phyloP scores from a whole-genome alignment of 106 monocot species.

The Dendrobium catenatum region DNA sequence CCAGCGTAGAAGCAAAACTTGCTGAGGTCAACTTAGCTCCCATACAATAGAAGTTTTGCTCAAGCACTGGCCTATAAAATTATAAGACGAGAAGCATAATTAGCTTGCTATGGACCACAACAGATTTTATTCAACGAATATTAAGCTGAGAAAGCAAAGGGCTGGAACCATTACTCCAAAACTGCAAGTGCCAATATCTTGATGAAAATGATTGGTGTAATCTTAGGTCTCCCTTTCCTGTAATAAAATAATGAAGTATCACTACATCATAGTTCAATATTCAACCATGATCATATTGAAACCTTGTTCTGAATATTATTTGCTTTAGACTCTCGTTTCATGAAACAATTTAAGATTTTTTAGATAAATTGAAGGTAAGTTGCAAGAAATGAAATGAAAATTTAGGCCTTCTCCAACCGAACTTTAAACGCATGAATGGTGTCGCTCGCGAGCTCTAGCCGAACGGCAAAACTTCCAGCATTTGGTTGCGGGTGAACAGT shows the following conservation, averaged over 20 bases:
- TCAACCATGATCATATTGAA: too few relatives aligned
- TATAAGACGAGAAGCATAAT: background rate
- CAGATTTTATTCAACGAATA: background rate
- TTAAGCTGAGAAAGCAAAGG: background rate
- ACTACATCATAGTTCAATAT: background rate
- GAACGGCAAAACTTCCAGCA: too few relatives aligned
- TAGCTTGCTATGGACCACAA: background rate
- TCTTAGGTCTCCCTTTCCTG: conserved; percentile 79
- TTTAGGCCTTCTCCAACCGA: background rate
- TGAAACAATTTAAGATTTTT: background rate
- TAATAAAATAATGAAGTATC: background rate
- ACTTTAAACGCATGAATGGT: too few relatives aligned
- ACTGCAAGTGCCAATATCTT: conserved; percentile 56
- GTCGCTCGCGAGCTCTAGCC: too few relatives aligned
- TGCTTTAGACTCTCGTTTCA: background rate
- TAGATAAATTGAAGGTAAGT: background rate
- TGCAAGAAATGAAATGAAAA: background rate
- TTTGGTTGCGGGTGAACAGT: too few relatives aligned
- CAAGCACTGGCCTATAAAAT: conserved; percentile 64
- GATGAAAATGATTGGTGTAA: conserved; percentile 47
- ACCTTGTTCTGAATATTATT: too few relatives aligned
- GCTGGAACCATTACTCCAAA: conserved; percentile 39
- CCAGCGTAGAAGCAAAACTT: conserved; percentile 57
- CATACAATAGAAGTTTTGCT: conserved; percentile 73
- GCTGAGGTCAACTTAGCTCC: conserved; percentile 62